Percentiles rank a stretch among this genome's conserved stretches.
Conservation (phyloP, 805 yeast genomes). For the Wickerhamiella sergipiensis region DNA sequence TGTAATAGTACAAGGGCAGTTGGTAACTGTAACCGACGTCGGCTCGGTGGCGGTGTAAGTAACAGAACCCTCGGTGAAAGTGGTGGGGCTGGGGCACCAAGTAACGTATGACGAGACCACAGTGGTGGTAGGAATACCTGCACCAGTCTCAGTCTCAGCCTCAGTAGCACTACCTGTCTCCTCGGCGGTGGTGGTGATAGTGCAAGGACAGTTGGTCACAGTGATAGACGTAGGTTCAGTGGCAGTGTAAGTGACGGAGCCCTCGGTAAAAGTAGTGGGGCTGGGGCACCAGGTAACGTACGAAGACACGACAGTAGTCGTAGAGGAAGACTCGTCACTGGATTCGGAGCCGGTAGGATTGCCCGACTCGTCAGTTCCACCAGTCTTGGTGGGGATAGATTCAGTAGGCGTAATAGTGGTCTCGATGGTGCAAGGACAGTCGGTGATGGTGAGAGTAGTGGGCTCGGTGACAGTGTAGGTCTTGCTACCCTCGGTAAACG, state of each 20-base stretch:
- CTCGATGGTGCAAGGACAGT: constrained; percentile 12
- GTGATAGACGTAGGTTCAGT: constrained; percentile 9
- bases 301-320: constrained; percentile 3
- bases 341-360: background rate
- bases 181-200: constrained; percentile 1
- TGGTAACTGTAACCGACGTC: constrained; percentile 61
- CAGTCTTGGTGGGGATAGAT: background rate
- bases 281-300: constrained; percentile 3
- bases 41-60: constrained; percentile 59
- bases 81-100: constrained; percentile 60
- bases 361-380: background rate
- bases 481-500: constrained; percentile 9
- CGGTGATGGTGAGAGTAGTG: constrained; percentile 24
- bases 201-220: constrained; percentile 10
- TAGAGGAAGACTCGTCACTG: background rate
- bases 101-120: constrained; percentile 6
- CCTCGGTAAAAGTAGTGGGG: constrained; percentile 16
- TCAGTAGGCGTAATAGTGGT: background rate
- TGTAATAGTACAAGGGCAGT: constrained; percentile 13
- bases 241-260: constrained; percentile 36
- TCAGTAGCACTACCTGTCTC: background rate
- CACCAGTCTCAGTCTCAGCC: background rate
- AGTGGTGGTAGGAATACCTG: background rate
- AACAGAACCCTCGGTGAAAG: constrained; percentile 40
- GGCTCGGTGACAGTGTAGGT: background rate